Evolutionary conservation across 2,329 filamentous ascomycete genomes (phyloP), one percentile per base, ranked within the genome.

Genomic region (Fusarium albosuccineum): DNA sequence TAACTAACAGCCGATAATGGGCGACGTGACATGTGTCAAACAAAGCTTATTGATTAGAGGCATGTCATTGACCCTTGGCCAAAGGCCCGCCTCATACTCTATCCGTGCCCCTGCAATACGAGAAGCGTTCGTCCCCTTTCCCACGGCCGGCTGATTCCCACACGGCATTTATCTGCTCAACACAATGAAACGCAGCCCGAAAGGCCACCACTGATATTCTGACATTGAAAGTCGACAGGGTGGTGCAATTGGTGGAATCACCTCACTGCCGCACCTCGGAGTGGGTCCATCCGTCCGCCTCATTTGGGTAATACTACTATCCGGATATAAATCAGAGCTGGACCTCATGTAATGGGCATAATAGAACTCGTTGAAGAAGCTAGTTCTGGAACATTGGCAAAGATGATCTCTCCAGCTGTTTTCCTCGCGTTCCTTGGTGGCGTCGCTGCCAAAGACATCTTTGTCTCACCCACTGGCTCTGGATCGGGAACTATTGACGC

Each of bases 391-490:
- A 45, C 11, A 14, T 55, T 26, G 9, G n/a, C 10, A 44, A 51
- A 27, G 13, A 68, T 68, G 65, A 40, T 68, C 42, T 59, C 61
- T 10, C 62, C 57, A 2, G 50, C 66, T 14, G 26, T 66, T 17
- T 14, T 67, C 14, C 52, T 68, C 13, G 57, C 57, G 14, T 49
- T 66, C 29, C 11, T 68, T 22, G 50, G 50, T n/a, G 57, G 57
- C 6, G 53, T 57, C 9, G 53, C 55, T 49, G 77, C 74, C 6
- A 72, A 73, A 8, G 79, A 81, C 29, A 78, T 83, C 60, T 85
- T 80, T 67, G 83, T 85, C 27, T 80, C 83, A 2, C 80, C 82
- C 1, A 77, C 76, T 2, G 83, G 83, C 27, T 61, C 22, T 5
- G 81, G 79, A 22, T 76, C 68, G 17, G 82, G 82, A 10, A 78